phyloP scores from a whole-genome alignment of 768 basidiomycete genomes.

The Xanthoconium purpureum region DNA sequence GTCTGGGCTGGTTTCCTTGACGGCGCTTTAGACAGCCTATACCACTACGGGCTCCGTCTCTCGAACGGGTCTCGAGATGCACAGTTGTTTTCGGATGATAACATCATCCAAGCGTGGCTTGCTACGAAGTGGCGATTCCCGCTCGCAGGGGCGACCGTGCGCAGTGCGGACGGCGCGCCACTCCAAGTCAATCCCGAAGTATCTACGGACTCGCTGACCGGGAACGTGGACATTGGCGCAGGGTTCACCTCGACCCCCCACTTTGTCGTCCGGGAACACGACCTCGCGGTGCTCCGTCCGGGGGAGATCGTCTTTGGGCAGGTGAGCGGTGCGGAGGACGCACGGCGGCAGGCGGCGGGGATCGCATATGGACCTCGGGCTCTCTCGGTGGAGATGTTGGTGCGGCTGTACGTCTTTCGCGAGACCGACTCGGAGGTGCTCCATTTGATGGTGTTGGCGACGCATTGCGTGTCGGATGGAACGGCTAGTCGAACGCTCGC shows the following conservation, averaged over 20 bases:
- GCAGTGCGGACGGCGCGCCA: conserved; percentile 10
- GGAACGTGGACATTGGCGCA: neutral
- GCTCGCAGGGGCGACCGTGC: conserved; percentile 43
- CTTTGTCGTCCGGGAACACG: conserved; percentile 43
- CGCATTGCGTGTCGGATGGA: conserved; percentile 53
- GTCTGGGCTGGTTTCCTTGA: conserved; percentile 42
- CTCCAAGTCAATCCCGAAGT: neutral
- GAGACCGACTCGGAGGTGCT: conserved; percentile 32
- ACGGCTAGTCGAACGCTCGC: conserved; percentile 40
- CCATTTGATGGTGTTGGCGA: conserved; percentile 43
- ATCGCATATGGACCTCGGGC: conserved; percentile 35
- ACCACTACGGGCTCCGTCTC: conserved; percentile 27
- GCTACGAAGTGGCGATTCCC: conserved; percentile 49
- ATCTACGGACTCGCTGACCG: neutral
- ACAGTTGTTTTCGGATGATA: conserved; percentile 29
- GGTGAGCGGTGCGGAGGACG: conserved; percentile 37
- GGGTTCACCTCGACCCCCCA: neutral
- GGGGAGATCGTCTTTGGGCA: conserved; percentile 39
- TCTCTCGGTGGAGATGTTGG: conserved; percentile 43
- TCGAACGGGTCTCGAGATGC: conserved; percentile 26
- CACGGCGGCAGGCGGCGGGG: conserved; percentile 24
- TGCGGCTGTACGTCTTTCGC: conserved; percentile 41
- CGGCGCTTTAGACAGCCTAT: conserved; percentile 44
- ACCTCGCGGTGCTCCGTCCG: conserved; percentile 29
- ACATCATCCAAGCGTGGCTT: conserved; percentile 43